Conservation (phyloP, 768 basidiomycete genomes). For the Suillus lakei region DNA sequence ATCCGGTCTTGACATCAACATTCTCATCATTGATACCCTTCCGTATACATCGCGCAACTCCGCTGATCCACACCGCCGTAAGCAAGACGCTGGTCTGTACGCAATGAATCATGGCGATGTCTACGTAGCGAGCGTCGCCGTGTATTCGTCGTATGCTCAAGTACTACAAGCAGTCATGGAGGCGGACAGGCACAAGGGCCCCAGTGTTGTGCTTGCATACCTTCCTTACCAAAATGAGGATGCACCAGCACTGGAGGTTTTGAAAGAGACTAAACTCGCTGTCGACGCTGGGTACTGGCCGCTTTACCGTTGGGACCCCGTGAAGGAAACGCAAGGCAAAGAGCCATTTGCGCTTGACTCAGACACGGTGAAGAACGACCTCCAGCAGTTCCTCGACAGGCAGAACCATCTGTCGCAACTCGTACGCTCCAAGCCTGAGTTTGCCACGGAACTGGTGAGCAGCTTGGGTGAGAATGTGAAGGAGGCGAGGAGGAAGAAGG, state of each 20-base stretch:
- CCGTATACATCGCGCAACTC: constrained; percentile 84
- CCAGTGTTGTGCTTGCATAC: constrained; percentile 92
- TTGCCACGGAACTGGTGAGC: constrained; percentile 82
- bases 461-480: constrained; percentile 85
- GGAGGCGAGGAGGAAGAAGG: constrained; percentile 81
- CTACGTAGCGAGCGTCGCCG: constrained; percentile 93
- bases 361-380: constrained; percentile 90
- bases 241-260: constrained; percentile 80
- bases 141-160: constrained; percentile 95
- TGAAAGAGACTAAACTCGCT: constrained; percentile 97
- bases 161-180: constrained; percentile 91
- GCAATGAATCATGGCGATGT: constrained; percentile 99
- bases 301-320: constrained; percentile 96
- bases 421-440: constrained; percentile 75
- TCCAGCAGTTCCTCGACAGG: constrained; percentile 91
- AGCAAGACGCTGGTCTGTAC: constrained; percentile 96
- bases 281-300: constrained; percentile 98
- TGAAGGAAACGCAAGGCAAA: constrained; percentile 71
- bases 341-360: constrained; percentile 95
- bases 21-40: constrained; percentile 91
- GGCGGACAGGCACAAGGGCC: constrained; percentile 88
- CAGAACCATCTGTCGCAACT: constrained; percentile 98
- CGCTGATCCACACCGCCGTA: constrained; percentile 74
- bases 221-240: constrained; percentile 86
- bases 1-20: constrained; percentile 90